Base-by-base conservation (phyloP, 2,329 filamentous ascomycete species). In the Aspergillus uvarum region DNA sequence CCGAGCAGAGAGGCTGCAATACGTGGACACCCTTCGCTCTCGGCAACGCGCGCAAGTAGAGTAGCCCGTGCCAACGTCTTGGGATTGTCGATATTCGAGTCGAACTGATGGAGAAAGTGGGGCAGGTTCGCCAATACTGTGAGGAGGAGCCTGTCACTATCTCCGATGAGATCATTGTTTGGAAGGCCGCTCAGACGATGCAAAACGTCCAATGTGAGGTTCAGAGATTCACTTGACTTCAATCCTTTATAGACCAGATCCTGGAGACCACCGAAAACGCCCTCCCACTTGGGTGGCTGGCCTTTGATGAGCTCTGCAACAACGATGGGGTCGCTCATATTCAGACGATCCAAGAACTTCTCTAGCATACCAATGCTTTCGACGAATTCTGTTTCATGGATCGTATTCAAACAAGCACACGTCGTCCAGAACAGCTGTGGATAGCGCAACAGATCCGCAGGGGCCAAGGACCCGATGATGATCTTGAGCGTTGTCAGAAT, bases 381-480 rank as follows among this genome's bases (percentile, higher is more conserved):
- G 63, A 95, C 85, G 64, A 96, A 99, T 71, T 99, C 95, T 22
- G 89, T 86, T 76, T 99, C 96, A 65, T 98, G 96, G 70, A 98
- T 96, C 0, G 95, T 98, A 70, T 98, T 93, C 21, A 99, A 80
- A 72, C 95, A 99, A 11, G 95, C 95, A 69, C 93, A 97, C 0
- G 91, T 96, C 0, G 94, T 96, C 96, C 96, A 99, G 76, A 99
- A 98, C 1, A 99, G 81, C 70, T 98, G 94, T 1, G 95, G 95
- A 65, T 96, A 97, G n/a, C 88, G 87, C 51, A 96, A 77, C 2
- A 99, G 82, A 72, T 93, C 89, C 42, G 89, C 85, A 0, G 89
- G 83, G 21, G 93, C 88, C 29, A 98, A 80, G 58, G 94, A 95
- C 65, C 87, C 85, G 59, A 99, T 96, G 49, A 99, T 89, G 0